Base-by-base conservation (phyloP, 1,284 basidiomycete species). In the Abortiporus biennis region DNA sequence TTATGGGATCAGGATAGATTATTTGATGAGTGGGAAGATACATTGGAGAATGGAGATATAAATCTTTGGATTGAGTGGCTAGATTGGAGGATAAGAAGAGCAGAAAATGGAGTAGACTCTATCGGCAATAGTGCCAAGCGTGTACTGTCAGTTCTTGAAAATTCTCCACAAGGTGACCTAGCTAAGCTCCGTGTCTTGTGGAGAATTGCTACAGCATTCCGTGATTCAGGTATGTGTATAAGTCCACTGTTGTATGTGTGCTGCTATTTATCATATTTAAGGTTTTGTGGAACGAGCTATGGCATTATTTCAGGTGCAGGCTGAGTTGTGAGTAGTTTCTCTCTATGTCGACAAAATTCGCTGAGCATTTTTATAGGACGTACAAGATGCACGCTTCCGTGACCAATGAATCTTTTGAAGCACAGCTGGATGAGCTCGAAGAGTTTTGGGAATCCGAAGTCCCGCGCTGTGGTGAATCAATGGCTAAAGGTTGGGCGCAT, bases 201-300 rank as follows among this genome's bases (percentile, higher is more conserved):
- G 80, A 72, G 87, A 40, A 65, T 73, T 11, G 77, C 79, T 3
- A 67, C 85, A 6, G 78, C 78, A 40, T 70, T 92, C 16, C 75
- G 77, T 48, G 76, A 83, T 58, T 83, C 92, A 55, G 92, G 91
- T 91, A 48, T 50, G 79, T 60, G n/a, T n/a, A n/a, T n/a, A n/a
- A n/a, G n/a, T 25, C 24, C 0, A n/a, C 9, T 29, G 27, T 8
- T 29, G 9, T 8, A 29, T 29, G 17, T 17, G 44, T 5, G 17
- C 33, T 13, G 19, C 1, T 6, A 15, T 29, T 25, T 29, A n/a
- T 23, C 11, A 32, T 32, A 20, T 30, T 32, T 24, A 16, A 67
- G 66, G 66, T 1, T 68, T 56, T 42, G 48, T 53, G 9, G 85
- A 89, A 61, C 76, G 81, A 41, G 79, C 81, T 12, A 78, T 68